Conservation (phyloP, 257 asterid species). For the Misopates orontium region DNA sequence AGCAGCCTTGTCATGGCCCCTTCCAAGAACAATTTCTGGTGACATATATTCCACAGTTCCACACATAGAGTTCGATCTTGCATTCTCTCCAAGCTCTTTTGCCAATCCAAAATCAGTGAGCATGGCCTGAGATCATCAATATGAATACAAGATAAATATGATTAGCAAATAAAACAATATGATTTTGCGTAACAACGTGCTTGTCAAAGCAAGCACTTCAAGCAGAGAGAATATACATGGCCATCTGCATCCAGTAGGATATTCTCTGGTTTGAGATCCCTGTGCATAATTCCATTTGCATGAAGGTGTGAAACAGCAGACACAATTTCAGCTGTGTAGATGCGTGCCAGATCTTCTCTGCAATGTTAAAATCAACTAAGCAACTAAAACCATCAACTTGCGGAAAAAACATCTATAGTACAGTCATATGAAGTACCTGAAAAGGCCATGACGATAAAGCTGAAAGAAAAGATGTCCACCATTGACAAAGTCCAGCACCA, state of each 20-base stretch:
- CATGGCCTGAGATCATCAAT: constrained; percentile 27
- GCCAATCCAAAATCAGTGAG: constrained; percentile 70
- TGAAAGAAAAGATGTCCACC: constrained; percentile 83
- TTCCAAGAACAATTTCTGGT: constrained; percentile 68
- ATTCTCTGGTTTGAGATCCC: constrained; percentile 75
- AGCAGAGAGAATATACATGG: constrained; percentile 44
- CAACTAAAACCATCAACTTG: constrained; percentile 13
- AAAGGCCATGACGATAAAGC: constrained; percentile 68
- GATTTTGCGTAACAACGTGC: background rate
- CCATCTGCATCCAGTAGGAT: constrained; percentile 69
- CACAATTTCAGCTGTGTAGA: constrained; percentile 60
- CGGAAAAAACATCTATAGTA: constrained; percentile 3
- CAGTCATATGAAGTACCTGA: constrained; percentile 46
- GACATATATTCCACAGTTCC: constrained; percentile 77
- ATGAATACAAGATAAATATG: constrained; percentile 5
- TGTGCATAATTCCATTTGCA: constrained; percentile 64
- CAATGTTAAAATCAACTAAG: constrained; percentile 21
- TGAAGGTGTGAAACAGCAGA: constrained; percentile 69
- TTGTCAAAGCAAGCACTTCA: background rate
- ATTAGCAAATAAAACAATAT: constrained; percentile 5
- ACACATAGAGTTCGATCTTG: constrained; percentile 59
- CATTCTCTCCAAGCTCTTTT: constrained; percentile 51
- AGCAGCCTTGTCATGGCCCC: constrained; percentile 72
- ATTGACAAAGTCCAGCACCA: constrained; percentile 70
- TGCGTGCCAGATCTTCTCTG: constrained; percentile 67